These are phyloP conservation scores for Bacidia gigantensis DNA, from an alignment of 495 filamentous ascomycete species.

Conservation along the genomic window DNA sequence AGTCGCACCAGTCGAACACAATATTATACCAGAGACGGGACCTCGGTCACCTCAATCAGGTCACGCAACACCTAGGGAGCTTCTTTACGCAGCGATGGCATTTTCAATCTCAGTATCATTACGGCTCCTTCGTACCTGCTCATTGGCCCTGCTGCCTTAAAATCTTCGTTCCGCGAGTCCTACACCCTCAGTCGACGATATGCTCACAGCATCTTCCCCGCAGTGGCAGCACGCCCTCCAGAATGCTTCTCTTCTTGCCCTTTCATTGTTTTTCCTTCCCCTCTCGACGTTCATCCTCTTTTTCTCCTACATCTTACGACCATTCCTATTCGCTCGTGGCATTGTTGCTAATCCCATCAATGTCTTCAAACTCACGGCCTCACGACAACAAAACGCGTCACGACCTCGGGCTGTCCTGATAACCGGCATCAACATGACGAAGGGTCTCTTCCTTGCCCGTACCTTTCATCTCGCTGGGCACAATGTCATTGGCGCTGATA, in stretches of 20 bases:
- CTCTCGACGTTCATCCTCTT: conserved; percentile 37
- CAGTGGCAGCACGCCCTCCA: conserved; percentile 29
- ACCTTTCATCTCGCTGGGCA: conserved; percentile 52
- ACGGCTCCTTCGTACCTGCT: not conserved
- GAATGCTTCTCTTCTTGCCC: conserved; percentile 33
- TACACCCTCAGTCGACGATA: not conserved
- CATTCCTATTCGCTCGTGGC: conserved; percentile 16
- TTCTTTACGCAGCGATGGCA: too few species aligned
- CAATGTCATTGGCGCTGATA: conserved; percentile 56
- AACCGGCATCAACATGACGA: conserved; percentile 56
- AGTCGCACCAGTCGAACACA: too few species aligned
- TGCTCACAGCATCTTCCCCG: conserved; percentile 21
- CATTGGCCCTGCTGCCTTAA: too few species aligned
- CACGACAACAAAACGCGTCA: conserved; percentile 21
- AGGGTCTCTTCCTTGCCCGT: conserved; percentile 54
- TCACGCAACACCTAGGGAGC: too few species aligned
- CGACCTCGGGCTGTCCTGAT: conserved; percentile 50
- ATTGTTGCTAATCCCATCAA: conserved; percentile 15
- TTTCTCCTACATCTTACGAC: conserved; percentile 22
- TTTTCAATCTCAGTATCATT: too few species aligned
- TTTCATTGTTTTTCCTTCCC: conserved; percentile 41
- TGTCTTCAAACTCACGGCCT: conserved; percentile 9
- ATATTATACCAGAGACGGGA: too few species aligned
- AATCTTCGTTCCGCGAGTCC: not conserved
- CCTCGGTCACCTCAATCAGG: too few species aligned